Base-by-base conservation (phyloP, 352 stramenopile species). In the Phytophthora litchii region DNA sequence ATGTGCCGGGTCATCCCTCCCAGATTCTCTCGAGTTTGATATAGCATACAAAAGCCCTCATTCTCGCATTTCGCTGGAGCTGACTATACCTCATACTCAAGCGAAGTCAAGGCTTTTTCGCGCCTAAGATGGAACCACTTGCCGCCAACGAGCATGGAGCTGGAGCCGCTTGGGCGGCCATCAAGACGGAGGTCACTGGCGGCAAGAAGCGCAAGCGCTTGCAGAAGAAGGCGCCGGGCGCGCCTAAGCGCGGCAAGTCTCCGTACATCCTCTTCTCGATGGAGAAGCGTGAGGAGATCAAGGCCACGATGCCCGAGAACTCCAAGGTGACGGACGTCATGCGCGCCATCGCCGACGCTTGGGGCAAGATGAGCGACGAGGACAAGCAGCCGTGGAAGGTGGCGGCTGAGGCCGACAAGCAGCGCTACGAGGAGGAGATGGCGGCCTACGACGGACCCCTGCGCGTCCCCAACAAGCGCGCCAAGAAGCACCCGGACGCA, bases 371-470 rank as follows among this genome's bases (percentile, higher is more conserved):
- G 79, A 74, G 64, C 35, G 79, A 95, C 44, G 90, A 97, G 13
- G 91, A 98, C 54, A 97, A 97, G 67, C 72, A 83, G 35, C 83
- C 94, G 17, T 99, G 95, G 94, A 96, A 98, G 38, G 69, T 91
- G n/a, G 78, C 91, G 16, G 94, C 95, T 7, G 80, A 93, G 54
- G 88, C 89, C 10, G 95, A 99, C 70, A 98, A 98, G 74, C 77
- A 96, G 62, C 89, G 95, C 23, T 98, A 98, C 67, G 81, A 96
- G 50, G 80, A 92, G 57, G 94, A 99, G 74, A 98, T 97, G 79
- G 76, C 91, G n/a, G 80, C 83, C 4, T 95, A 95, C 60, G 93
- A 98, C 47, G 93, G 94, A 0, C 91, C 92, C 6, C 74, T 97
- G 67, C 89, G 93, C 23, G 86, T 97, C 36, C 77, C 84, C 12